Evolutionary conservation across 305 asterid species (phyloP).

Genomic region (Fraxinus dipetala): DNA sequence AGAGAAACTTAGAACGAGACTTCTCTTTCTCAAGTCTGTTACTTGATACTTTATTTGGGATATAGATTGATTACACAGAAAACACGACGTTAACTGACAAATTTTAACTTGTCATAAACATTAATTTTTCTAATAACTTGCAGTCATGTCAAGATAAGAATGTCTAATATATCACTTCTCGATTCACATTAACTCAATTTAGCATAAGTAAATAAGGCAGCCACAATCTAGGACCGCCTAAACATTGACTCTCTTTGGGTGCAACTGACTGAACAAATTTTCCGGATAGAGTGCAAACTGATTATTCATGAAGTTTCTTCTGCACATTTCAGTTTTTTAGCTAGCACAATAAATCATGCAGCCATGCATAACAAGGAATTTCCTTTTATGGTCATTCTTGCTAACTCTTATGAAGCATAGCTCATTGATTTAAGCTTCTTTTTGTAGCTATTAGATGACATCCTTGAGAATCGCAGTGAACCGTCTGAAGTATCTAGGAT

Average conservation of each 20-base stretch:
- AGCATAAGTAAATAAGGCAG: neutral
- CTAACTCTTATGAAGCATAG: neutral
- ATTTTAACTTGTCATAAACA: neutral
- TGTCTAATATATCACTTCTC: neutral
- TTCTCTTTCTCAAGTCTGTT: neutral
- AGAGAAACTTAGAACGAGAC: neutral
- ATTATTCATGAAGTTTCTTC: neutral
- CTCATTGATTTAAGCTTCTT: neutral
- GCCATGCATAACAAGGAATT: neutral
- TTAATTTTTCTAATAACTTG: neutral
- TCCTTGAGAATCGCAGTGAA: slow-evolving; percentile 42
- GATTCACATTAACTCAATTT: neutral
- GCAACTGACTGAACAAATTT: neutral
- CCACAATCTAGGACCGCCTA: neutral
- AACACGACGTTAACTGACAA: neutral
- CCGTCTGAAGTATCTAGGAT: slow-evolving; percentile 73
- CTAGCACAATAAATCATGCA: neutral
- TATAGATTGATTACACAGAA: neutral
- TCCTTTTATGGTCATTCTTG: neutral
- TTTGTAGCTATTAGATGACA: slow-evolving; percentile 52
- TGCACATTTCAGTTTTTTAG: neutral
- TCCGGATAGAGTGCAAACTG: neutral
- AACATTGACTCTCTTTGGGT: neutral
- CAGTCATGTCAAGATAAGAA: neutral
- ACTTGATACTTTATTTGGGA: neutral